These are phyloP conservation scores for Apophysomyces trapeziformis DNA, from an alignment of 371 early-diverging fungal species.

Conservation along the genomic window DNA sequence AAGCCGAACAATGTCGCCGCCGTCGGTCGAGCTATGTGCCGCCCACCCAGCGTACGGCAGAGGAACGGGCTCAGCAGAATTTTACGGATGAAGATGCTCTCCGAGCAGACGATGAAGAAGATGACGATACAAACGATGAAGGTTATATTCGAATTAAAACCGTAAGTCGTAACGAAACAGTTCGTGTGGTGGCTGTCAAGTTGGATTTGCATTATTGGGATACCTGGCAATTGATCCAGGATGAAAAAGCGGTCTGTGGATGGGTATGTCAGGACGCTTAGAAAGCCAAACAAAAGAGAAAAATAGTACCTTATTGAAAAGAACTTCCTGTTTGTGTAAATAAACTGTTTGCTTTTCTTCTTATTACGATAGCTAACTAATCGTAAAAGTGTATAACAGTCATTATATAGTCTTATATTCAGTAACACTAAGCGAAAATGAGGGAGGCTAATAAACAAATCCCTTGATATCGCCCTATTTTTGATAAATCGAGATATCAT, in stretches of 20 bases:
- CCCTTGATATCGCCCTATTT: too few relatives aligned
- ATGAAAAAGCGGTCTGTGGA: constrained; percentile 57
- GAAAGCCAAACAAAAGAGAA: constrained; percentile 3
- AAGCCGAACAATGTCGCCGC: constrained; percentile 18
- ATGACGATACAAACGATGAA: constrained; percentile 55
- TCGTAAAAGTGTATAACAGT: too few relatives aligned
- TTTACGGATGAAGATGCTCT: constrained; percentile 27
- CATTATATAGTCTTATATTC: too few relatives aligned
- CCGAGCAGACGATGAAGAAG: constrained; percentile 31
- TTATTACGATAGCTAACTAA: too few relatives aligned
- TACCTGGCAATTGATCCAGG: constrained; percentile 64
- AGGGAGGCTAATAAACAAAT: too few relatives aligned
- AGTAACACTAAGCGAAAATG: too few relatives aligned
- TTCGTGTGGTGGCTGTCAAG: constrained; percentile 69
- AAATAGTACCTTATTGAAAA: background rate
- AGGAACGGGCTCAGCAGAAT: constrained; percentile 18
- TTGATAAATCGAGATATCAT: too few relatives aligned
- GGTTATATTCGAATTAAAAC: constrained; percentile 75
- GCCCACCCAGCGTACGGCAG: constrained; percentile 29
- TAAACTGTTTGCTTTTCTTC: too few relatives aligned
- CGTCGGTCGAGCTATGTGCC: constrained; percentile 37
- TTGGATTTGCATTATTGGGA: constrained; percentile 79
- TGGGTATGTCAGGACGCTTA: constrained; percentile 58
- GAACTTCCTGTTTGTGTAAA: background rate
- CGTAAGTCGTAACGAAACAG: constrained; percentile 59